Evolutionary conservation across 192 early-diverging fungal genomes (phyloP).

Genomic region (Umbelopsis ramanniana): DNA sequence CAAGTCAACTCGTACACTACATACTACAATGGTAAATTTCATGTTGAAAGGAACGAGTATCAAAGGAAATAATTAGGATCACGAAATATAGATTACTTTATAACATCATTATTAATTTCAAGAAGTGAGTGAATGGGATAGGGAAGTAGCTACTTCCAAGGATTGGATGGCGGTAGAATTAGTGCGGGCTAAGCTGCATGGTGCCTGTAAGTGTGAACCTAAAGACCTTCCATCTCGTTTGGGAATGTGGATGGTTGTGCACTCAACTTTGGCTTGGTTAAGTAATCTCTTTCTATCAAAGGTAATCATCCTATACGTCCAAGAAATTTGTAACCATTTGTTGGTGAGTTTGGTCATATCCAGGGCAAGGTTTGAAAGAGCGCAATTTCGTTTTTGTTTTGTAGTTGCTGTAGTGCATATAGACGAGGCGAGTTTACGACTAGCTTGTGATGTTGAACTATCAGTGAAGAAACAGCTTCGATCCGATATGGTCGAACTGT

Average conservation of each 20-base stretch:
- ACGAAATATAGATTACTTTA: neutral
- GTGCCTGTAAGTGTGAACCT: neutral
- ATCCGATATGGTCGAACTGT: constrained; percentile 7
- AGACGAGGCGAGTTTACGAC: constrained; percentile 1
- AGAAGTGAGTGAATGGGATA: neutral
- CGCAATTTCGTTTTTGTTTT: constrained; percentile 1
- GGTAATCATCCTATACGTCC: constrained; percentile 19
- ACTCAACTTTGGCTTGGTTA: constrained; percentile 3
- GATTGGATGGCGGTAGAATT: neutral
- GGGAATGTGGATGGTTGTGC: neutral
- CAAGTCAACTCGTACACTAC: neutral
- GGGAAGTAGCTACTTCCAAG: neutral
- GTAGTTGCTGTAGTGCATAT: neutral
- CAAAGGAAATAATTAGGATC: neutral
- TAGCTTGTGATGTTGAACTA: neutral
- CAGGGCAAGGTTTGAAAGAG: constrained; percentile 16
- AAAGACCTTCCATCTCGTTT: neutral
- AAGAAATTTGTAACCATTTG: constrained; percentile 24
- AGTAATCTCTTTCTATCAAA: constrained; percentile 24
- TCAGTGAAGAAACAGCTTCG: constrained; percentile 2
- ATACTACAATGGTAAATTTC: neutral
- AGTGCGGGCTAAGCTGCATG: neutral
- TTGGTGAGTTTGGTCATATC: constrained; percentile 22
- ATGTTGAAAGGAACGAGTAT: neutral
- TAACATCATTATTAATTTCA: neutral